Evolutionary conservation across 306 rosid genomes (phyloP).

Genomic region (Vicia villosa): DNA sequence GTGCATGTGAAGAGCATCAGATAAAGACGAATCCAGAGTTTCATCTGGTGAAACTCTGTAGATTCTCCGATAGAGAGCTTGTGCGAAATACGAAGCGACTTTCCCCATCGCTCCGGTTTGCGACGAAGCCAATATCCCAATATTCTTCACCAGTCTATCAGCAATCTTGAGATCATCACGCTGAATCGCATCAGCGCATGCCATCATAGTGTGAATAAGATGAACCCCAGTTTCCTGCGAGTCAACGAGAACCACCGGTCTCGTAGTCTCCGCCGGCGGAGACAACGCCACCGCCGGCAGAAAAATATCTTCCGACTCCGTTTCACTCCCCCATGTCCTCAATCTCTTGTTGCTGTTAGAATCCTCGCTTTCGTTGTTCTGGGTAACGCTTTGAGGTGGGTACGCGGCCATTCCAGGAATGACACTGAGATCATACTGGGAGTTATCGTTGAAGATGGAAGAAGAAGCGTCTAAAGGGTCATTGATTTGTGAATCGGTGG

Average conservation of each 20-base stretch:
- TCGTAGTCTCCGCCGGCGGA: slow-evolving; percentile 41
- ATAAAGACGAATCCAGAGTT: slow-evolving; percentile 44
- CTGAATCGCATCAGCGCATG: slow-evolving; percentile 81
- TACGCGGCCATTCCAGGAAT: slow-evolving; percentile 77
- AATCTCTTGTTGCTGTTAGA: slow-evolving; percentile 39
- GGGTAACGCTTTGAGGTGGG: slow-evolving; percentile 40
- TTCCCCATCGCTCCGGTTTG: slow-evolving; percentile 82
- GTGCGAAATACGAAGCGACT: slow-evolving; percentile 72
- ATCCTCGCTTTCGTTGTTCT: neutral
- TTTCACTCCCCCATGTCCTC: slow-evolving; percentile 37
- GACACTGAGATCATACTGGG: slow-evolving; percentile 79
- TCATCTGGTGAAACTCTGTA: slow-evolving; percentile 56
- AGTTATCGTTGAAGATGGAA: slow-evolving; percentile 56
- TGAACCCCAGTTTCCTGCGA: slow-evolving; percentile 75
- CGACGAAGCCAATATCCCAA: slow-evolving; percentile 55
- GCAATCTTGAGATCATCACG: slow-evolving; percentile 62
- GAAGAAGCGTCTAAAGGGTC: slow-evolving; percentile 36
- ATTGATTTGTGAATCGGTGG: slow-evolving; percentile 23
- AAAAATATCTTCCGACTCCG: neutral
- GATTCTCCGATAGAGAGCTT: slow-evolving; percentile 63
- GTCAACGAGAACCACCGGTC: slow-evolving; percentile 68
- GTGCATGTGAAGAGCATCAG: slow-evolving; percentile 74
- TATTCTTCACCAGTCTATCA: slow-evolving; percentile 62
- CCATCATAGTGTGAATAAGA: slow-evolving; percentile 80
- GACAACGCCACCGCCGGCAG: neutral